These are phyloP conservation scores for Globisporangium splendens DNA, from an alignment of 352 stramenopile genomes.

Conservation along the genomic window DNA sequence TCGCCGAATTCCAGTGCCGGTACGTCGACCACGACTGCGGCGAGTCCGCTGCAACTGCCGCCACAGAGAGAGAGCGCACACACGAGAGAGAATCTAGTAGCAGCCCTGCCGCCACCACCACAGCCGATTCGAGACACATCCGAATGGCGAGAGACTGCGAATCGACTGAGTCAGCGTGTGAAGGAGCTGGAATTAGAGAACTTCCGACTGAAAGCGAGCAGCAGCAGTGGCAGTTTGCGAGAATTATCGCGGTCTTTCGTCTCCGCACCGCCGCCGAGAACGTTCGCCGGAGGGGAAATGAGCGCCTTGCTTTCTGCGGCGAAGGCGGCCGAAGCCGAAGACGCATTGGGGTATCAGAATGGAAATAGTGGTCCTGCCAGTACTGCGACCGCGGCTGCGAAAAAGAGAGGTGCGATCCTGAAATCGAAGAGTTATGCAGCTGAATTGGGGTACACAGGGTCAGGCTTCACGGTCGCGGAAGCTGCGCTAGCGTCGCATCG, in stretches of 20 bases:
- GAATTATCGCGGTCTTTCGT: slow-evolving; percentile 11
- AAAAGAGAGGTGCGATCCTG: slow-evolving; percentile 21
- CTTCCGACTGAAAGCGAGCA: slow-evolving; percentile 36
- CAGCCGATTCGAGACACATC: slow-evolving; percentile 15
- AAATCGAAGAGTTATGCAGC: slow-evolving; percentile 65
- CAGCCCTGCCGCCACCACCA: background rate
- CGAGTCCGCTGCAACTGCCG: background rate
- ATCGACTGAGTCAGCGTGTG: slow-evolving; percentile 50
- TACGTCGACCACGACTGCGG: too few species aligned
- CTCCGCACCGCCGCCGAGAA: slow-evolving; percentile 23
- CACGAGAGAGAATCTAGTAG: slow-evolving; percentile 5
- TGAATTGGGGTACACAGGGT: slow-evolving; percentile 37
- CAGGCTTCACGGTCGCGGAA: slow-evolving; percentile 56
- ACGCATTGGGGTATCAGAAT: background rate
- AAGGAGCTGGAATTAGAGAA: slow-evolving; percentile 71
- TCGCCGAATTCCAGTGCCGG: too few species aligned
- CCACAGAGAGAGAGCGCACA: background rate
- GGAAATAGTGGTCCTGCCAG: slow-evolving; percentile 6
- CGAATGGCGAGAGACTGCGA: slow-evolving; percentile 56
- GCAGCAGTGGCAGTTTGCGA: background rate
- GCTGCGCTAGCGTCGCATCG: slow-evolving; percentile 61
- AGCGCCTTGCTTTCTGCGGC: slow-evolving; percentile 11
- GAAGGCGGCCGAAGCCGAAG: slow-evolving; percentile 13
- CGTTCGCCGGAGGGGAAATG: slow-evolving; percentile 39
- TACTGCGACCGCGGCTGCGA: slow-evolving; percentile 5